These are phyloP conservation scores for Coemansia sp. DNA, from an alignment of 192 early-diverging fungal species.

Conservation along the genomic window DNA sequence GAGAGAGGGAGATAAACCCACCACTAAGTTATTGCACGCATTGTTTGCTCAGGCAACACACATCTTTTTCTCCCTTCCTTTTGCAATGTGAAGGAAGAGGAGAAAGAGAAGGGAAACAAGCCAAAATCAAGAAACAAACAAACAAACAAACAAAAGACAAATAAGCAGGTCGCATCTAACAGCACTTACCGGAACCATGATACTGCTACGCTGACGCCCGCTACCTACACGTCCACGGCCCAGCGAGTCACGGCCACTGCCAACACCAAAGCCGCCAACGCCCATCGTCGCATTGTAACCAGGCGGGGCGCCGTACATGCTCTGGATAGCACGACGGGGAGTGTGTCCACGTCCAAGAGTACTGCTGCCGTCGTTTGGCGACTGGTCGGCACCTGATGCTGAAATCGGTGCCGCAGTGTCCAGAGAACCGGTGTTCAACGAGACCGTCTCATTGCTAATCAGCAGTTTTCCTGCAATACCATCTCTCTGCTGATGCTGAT, in stretches of 20 bases:
- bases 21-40: background rate
- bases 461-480: slow-evolving; percentile 9
- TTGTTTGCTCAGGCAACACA: background rate
- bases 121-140: background rate
- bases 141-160: background rate
- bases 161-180: background rate
- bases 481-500: slow-evolving; percentile 10
- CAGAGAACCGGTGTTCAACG: background rate
- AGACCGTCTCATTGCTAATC: slow-evolving; percentile 6
- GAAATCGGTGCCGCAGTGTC: slow-evolving; percentile 14
- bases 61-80: background rate
- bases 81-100: background rate
- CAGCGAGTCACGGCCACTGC: slow-evolving; percentile 40
- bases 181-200: slow-evolving; percentile 55
- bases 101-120: background rate
- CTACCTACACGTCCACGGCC: slow-evolving; percentile 49
- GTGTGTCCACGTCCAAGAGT: slow-evolving; percentile 18
- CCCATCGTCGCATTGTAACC: slow-evolving; percentile 55
- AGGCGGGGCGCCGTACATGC: slow-evolving; percentile 57
- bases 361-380: slow-evolving; percentile 9
- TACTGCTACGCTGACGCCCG: slow-evolving; percentile 56
- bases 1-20: background rate
- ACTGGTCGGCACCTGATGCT: slow-evolving; percentile 5
- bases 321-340: slow-evolving; percentile 48
- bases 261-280: slow-evolving; percentile 34